Conservation (phyloP, 805 yeast species). For the Candida nonsorbophila region DNA sequence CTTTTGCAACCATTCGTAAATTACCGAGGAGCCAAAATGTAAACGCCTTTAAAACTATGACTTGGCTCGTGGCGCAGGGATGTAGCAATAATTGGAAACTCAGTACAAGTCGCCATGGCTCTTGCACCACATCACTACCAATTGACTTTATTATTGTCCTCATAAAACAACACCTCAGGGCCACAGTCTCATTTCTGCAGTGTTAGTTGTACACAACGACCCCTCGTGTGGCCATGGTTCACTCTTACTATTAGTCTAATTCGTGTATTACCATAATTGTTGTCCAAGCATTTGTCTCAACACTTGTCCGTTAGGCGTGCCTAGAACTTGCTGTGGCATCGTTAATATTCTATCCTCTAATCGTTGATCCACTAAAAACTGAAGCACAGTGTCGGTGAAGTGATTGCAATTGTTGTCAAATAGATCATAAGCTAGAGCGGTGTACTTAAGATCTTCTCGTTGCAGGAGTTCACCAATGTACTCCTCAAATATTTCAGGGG, state of each 20-base stretch:
- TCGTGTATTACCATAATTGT: too few species aligned
- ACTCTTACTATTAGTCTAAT: neutral
- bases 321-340: slow-evolving; percentile 48
- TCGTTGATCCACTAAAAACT: slow-evolving; percentile 51
- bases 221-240: neutral
- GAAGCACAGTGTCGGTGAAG: slow-evolving; percentile 52
- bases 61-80: too few species aligned
- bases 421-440: slow-evolving; percentile 47
- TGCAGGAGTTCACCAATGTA: slow-evolving; percentile 44
- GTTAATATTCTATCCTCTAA: slow-evolving; percentile 49
- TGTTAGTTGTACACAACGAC: too few species aligned
- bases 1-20: too few species aligned
- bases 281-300: slow-evolving; percentile 31
- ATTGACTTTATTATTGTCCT: too few species aligned
- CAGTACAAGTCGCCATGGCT: too few species aligned
- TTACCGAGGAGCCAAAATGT: too few species aligned
- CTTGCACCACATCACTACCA: too few species aligned
- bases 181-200: too few species aligned
- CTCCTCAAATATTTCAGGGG: slow-evolving; percentile 48
- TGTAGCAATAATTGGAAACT: too few species aligned
- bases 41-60: too few species aligned
- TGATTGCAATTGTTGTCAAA: slow-evolving; percentile 66
- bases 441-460: slow-evolving; percentile 35
- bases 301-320: slow-evolving; percentile 30
- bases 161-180: too few species aligned